A percentile compares a stretch with the other conserved stretches of the same genome.
Evolutionary conservation across 352 stramenopile genomes (phyloP).

Genomic region (Pythium folliculosum): DNA sequence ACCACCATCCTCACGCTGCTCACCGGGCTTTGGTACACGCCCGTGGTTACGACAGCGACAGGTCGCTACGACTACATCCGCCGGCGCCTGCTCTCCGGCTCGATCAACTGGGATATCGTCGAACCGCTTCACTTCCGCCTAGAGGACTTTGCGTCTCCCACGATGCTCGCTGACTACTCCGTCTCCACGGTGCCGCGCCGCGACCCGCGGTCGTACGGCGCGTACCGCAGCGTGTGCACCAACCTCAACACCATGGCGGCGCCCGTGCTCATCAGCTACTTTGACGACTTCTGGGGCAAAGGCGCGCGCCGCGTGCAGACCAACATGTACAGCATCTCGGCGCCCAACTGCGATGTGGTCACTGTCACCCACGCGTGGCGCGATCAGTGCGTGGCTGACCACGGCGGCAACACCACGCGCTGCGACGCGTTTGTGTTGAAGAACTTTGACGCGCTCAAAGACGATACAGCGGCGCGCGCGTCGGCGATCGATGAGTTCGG

Average conservation of each 20-base stretch:
- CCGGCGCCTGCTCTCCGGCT: conserved; percentile 14
- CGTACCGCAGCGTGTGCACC: conserved; percentile 31
- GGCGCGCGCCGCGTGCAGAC: conserved; percentile 26
- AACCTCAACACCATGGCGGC: conserved; percentile 15
- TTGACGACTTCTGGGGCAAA: conserved; percentile 39
- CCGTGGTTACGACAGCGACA: not conserved
- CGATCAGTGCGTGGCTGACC: conserved; percentile 32
- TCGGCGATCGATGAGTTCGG: conserved; percentile 42
- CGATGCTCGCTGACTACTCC: conserved; percentile 19
- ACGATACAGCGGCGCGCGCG: conserved; percentile 35
- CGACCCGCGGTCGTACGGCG: conserved; percentile 16
- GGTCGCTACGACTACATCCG: conserved; percentile 24
- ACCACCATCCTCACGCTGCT: conserved; percentile 20
- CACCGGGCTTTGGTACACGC: conserved; percentile 23
- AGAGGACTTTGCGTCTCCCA: conserved; percentile 27
- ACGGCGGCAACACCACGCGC: conserved; percentile 30
- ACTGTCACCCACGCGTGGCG: conserved; percentile 1
- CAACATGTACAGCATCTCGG: conserved; percentile 38
- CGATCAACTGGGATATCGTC: conserved; percentile 29
- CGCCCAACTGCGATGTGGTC: conserved; percentile 24
- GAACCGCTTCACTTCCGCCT: not conserved
- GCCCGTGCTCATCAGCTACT: conserved; percentile 28
- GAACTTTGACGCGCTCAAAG: conserved; percentile 39
- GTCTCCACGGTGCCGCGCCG: conserved; percentile 27
- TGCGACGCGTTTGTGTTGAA: conserved; percentile 51